Evolutionary conservation across 169 alveolate genomes (phyloP).

Genomic region (Plasmodium sp.): DNA sequence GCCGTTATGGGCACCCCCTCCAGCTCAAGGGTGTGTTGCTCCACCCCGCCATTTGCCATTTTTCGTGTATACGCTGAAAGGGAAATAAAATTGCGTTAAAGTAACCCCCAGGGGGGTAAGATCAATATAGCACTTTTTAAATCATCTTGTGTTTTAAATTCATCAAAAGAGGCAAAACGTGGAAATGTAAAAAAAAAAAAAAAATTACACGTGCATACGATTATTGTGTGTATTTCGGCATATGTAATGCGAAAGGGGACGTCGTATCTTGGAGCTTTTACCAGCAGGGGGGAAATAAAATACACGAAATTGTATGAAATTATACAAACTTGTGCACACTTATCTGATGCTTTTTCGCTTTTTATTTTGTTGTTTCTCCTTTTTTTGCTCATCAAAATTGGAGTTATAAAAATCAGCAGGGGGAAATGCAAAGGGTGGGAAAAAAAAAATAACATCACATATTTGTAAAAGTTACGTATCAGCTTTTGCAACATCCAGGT

Average conservation of each 20-base stretch:
- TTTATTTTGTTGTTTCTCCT: not conserved
- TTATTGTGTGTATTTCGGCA: not conserved
- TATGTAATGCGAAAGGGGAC: not conserved
- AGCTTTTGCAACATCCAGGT: not conserved
- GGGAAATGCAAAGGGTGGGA: not conserved
- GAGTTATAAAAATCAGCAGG: not conserved
- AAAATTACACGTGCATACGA: not conserved
- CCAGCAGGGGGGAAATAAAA: not conserved
- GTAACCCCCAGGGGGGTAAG: not conserved
- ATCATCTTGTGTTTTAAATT: not conserved
- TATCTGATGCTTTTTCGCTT: not conserved
- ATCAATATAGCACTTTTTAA: not conserved
- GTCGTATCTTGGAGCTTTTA: not conserved
- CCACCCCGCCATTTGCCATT: not conserved
- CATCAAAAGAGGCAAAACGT: not conserved
- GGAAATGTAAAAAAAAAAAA: not conserved
- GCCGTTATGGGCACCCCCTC: not conserved
- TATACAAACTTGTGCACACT: not conserved
- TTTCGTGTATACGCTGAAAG: not conserved
- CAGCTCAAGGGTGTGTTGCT: not conserved
- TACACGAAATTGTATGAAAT: not conserved
- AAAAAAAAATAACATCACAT: not conserved
- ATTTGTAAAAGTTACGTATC: not conserved
- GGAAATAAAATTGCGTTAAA: not conserved
- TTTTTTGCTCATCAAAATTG: not conserved